A percentile compares a stretch with the other conserved stretches of the same genome.
phyloP scores from a whole-genome alignment of 176 grass and related monocot genomes.

The Phyllostachys edulis region DNA sequence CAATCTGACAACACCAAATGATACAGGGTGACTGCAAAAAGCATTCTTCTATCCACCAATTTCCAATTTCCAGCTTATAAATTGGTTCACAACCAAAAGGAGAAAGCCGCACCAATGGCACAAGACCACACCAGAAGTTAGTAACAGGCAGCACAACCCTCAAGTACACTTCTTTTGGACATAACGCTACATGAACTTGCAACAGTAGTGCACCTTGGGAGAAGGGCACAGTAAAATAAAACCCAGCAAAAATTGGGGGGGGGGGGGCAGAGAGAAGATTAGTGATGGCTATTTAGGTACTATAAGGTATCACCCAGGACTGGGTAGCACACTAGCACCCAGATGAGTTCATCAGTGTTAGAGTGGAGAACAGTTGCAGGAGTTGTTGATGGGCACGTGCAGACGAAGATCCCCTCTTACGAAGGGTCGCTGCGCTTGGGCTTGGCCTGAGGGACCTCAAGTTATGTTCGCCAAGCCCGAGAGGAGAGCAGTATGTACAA shows the following conservation, averaged over 20 bases:
- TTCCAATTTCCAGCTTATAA: constrained; percentile 3
- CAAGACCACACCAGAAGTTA: not conserved
- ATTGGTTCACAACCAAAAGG: not conserved
- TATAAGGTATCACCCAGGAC: constrained; percentile 29
- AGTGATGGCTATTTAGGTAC: not conserved
- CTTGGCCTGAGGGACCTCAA: constrained; percentile 18
- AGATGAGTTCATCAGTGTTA: constrained; percentile 45
- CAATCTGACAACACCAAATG: not conserved
- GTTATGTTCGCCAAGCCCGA: constrained; percentile 24
- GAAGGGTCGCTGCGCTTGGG: constrained; percentile 30
- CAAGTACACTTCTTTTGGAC: not conserved
- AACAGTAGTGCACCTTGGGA: not conserved
- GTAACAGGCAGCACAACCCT: not conserved
- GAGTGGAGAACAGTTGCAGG: constrained; percentile 55
- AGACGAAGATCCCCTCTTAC: constrained; percentile 34
- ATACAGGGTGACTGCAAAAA: not conserved
- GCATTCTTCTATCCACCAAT: not conserved
- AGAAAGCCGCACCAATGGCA: not conserved
- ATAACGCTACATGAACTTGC: not conserved
- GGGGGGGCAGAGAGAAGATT: not conserved
- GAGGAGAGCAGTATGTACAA: constrained; percentile 28
- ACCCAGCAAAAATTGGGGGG: not conserved
- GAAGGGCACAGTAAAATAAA: not conserved
- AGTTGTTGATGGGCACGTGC: constrained; percentile 73
- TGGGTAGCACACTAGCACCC: not conserved